phyloP scores from a whole-genome alignment of 2,329 filamentous ascomycete species.

The Metarhizium guizhouense region DNA sequence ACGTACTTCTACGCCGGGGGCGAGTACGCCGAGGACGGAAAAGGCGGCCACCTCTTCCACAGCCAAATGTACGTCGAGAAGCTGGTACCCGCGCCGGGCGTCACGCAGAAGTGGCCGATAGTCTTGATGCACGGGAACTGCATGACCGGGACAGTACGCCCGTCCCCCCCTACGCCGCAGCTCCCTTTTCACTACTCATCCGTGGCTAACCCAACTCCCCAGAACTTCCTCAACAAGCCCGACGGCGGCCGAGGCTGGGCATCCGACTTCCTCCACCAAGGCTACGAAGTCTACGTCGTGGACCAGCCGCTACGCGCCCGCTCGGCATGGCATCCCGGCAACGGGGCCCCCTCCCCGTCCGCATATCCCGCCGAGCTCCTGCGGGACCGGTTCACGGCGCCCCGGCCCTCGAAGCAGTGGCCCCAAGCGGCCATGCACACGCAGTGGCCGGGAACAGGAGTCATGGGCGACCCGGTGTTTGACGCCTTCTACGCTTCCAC shows the following conservation, averaged over 20 bases:
- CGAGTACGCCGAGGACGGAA: constrained; percentile 19
- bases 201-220: constrained; percentile 5
- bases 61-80: constrained; percentile 44
- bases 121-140: constrained; percentile 34
- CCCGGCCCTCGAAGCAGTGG: too few relatives aligned
- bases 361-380: constrained; percentile 25
- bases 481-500: constrained; percentile 31
- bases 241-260: constrained; percentile 36
- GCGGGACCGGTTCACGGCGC: constrained; percentile 14
- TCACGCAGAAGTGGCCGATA: constrained; percentile 21
- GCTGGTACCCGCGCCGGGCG: constrained; percentile 25
- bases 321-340: constrained; percentile 28
- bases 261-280: constrained; percentile 34
- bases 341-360: constrained; percentile 14
- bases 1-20: constrained; percentile 28
- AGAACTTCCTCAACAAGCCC: constrained; percentile 29
- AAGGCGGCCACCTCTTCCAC: constrained; percentile 12
- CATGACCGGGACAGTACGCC: constrained; percentile 10
- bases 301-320: constrained; percentile 37
- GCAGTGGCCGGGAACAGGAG: not conserved
- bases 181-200: too few relatives aligned
- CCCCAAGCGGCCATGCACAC: too few relatives aligned
- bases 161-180: too few relatives aligned
- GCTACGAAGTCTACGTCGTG: constrained; percentile 37
- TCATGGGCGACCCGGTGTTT: constrained; percentile 29